These are phyloP conservation scores for Yamadazyma kitorensis DNA, from an alignment of 805 yeast genomes.

Conservation along the genomic window DNA sequence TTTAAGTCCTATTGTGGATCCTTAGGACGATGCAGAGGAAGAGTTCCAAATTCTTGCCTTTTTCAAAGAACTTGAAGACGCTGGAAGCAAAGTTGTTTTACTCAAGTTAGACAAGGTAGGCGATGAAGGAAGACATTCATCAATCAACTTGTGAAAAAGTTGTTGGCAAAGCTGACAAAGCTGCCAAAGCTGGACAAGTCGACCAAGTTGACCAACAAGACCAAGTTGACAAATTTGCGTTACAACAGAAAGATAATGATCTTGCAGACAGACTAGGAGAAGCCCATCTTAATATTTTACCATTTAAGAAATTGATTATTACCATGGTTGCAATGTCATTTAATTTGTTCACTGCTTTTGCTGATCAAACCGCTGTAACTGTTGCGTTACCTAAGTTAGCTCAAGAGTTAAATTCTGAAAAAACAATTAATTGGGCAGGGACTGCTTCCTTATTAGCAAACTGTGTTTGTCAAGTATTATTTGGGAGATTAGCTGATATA, in stretches of 20 bases:
- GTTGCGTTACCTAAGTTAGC: constrained; percentile 47
- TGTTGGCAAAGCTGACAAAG: no score
- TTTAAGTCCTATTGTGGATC: no score
- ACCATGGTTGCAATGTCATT: constrained; percentile 32
- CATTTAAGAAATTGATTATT: constrained; percentile 28
- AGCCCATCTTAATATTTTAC: constrained; percentile 40
- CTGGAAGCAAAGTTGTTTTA: no score
- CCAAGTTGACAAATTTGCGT: no score
- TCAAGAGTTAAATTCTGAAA: constrained; percentile 39
- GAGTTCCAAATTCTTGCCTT: no score
- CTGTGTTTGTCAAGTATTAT: constrained; percentile 72
- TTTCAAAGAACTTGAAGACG: no score
- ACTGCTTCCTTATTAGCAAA: constrained; percentile 66
- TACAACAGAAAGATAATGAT: constrained; percentile 2
- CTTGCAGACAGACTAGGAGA: constrained; percentile 28
- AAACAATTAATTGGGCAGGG: constrained; percentile 65
- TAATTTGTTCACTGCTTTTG: constrained; percentile 38
- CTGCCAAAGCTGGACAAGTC: no score
- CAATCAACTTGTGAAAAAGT: no score
- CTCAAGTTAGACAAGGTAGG: no score
- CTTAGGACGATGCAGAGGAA: no score
- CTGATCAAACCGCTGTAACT: constrained; percentile 45
- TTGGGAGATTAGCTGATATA: constrained; percentile 69
- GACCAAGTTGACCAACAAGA: no score
- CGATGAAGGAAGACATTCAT: no score